Percentiles rank a stretch among this genome's conserved stretches.
phyloP scores from a whole-genome alignment of 2,329 filamentous ascomycete species.

The Sarocladium strictum region DNA sequence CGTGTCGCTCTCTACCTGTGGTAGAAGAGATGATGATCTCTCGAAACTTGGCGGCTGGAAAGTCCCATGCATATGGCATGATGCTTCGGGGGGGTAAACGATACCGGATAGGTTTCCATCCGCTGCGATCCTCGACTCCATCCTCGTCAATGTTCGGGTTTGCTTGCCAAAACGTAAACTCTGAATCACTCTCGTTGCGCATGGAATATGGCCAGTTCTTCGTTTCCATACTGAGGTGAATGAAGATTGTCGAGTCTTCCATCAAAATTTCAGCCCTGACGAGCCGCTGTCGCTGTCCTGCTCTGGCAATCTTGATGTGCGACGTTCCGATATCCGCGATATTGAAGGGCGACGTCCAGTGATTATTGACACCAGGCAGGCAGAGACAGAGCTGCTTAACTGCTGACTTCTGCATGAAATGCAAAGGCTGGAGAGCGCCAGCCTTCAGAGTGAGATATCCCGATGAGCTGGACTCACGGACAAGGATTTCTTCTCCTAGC shows the following conservation, averaged over 20 bases:
- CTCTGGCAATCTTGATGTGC: conserved; percentile 89
- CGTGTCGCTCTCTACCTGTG: conserved; percentile 62
- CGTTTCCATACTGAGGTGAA: conserved; percentile 83
- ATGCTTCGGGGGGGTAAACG: conserved; percentile 89
- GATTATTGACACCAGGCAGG: conserved; percentile 90
- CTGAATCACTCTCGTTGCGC: conserved; percentile 94
- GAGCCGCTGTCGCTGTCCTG: conserved; percentile 81
- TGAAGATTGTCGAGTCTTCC: conserved; percentile 89
- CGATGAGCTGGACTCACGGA: conserved; percentile 87
- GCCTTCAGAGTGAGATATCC: conserved; percentile 72
- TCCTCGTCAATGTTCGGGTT: conserved; percentile 92
- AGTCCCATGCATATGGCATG: conserved; percentile 99
- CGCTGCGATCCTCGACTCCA: conserved; percentile 73
- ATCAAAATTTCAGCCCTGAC: conserved; percentile 84
- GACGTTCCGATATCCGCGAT: conserved; percentile 91
- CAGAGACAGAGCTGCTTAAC: conserved; percentile 89
- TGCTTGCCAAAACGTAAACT: conserved; percentile 94
- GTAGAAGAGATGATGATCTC: conserved; percentile 66
- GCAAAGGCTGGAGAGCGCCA: conserved; percentile 76
- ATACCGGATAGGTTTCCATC: conserved; percentile 90
- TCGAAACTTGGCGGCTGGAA: conserved; percentile 93
- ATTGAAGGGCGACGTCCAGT: conserved; percentile 97
- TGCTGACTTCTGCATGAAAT: conserved; percentile 78
- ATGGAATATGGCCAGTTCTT: conserved; percentile 99
- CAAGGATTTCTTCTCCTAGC: conserved; percentile 78